A percentile compares a stretch with the other conserved stretches of the same genome.
Evolutionary conservation across 257 asterid species (phyloP).

Genomic region (Salvia rosmarinus): DNA sequence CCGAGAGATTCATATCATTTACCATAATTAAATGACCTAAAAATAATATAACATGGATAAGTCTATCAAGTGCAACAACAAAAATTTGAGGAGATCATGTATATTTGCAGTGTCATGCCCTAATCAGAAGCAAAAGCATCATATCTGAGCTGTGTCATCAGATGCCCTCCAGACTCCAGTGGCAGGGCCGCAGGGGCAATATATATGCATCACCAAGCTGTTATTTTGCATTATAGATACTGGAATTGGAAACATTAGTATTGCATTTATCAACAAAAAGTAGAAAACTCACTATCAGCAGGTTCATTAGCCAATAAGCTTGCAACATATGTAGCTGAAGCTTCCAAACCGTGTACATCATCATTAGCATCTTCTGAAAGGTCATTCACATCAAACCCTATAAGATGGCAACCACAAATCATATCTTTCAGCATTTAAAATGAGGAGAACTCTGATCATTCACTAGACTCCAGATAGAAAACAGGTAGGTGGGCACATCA

Average conservation of each 20-base stretch:
- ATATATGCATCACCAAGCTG: slow-evolving; percentile 4
- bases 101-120: slow-evolving; percentile 4
- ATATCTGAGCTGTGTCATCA: slow-evolving; percentile 18
- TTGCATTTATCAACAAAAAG: background rate
- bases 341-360: slow-evolving; percentile 83
- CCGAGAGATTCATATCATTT: background rate
- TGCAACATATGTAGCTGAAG: slow-evolving; percentile 86
- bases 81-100: background rate
- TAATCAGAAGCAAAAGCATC: background rate
- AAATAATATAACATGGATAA: background rate
- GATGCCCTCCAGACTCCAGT: slow-evolving; percentile 8
- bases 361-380: slow-evolving; percentile 79
- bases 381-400: slow-evolving; percentile 90
- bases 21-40: slow-evolving; percentile 12
- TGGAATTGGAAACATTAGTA: slow-evolving; percentile 7
- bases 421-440: slow-evolving; percentile 28
- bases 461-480: background rate
- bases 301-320: slow-evolving; percentile 88
- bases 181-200: slow-evolving; percentile 18
- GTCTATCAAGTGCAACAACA: slow-evolving; percentile 5
- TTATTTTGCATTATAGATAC: slow-evolving; percentile 8
- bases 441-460: slow-evolving; percentile 5
- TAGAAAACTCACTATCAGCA: slow-evolving; percentile 63
- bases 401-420: slow-evolving; percentile 20
- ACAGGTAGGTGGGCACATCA: background rate